Conservation (phyloP, 1,284 basidiomycete species). For the Cutaneotrichosporon sp. region DNA sequence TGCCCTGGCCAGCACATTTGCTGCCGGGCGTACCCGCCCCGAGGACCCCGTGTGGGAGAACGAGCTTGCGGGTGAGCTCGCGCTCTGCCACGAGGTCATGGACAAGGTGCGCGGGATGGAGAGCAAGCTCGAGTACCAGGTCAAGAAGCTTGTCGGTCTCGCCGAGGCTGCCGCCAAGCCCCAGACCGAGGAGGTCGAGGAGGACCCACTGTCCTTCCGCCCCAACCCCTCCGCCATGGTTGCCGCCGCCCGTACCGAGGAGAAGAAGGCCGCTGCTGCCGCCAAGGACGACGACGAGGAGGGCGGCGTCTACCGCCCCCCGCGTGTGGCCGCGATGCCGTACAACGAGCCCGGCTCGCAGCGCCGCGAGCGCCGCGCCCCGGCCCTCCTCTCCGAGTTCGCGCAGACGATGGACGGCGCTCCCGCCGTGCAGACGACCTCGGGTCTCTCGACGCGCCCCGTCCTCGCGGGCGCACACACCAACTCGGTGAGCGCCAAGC, state of each 20-base stretch:
- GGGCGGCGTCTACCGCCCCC: slow-evolving; percentile 79
- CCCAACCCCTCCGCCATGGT: slow-evolving; percentile 68
- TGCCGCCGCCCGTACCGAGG: slow-evolving; percentile 28
- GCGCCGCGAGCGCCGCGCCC: slow-evolving; percentile 65
- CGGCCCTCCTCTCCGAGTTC: slow-evolving; percentile 66
- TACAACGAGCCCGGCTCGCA: slow-evolving; percentile 65
- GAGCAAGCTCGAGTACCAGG: slow-evolving; percentile 86
- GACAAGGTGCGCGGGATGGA: slow-evolving; percentile 65
- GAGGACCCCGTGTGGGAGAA: slow-evolving; percentile 17
- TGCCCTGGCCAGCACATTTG: slow-evolving; percentile 26
- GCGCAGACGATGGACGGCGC: slow-evolving; percentile 59
- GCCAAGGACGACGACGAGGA: slow-evolving; percentile 40
- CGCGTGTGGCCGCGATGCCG: slow-evolving; percentile 87
- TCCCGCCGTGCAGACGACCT: slow-evolving; percentile 71
- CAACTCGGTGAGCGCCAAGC: slow-evolving; percentile 47
- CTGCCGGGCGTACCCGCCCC: slow-evolving; percentile 19
- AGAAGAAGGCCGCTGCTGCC: slow-evolving; percentile 38
- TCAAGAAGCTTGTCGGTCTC: slow-evolving; percentile 84
- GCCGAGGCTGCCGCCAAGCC: slow-evolving; percentile 61
- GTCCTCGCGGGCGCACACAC: slow-evolving; percentile 56
- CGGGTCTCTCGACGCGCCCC: slow-evolving; percentile 63
- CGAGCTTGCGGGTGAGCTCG: slow-evolving; percentile 43
- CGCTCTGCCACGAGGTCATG: slow-evolving; percentile 54
- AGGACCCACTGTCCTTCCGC: slow-evolving; percentile 86
- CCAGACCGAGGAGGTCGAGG: slow-evolving; percentile 59